These are phyloP conservation scores for Ottelia alismoides DNA, from an alignment of 106 monocot genomes.

Conservation along the genomic window DNA sequence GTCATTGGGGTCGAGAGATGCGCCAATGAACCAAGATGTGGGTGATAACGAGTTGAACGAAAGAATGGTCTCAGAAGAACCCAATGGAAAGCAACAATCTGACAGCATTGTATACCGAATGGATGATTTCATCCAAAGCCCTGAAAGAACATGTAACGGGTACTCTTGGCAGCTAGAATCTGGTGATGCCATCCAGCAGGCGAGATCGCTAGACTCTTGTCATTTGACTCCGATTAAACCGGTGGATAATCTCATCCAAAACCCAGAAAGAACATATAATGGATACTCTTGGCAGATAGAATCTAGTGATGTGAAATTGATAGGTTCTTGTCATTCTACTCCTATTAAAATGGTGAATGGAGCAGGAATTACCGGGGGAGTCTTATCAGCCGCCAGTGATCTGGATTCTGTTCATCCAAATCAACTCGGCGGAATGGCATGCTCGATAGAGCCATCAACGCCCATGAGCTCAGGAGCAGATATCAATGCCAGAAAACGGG, in stretches of 20 bases:
- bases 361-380: neutral
- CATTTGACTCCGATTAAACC: neutral
- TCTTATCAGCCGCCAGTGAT: neutral
- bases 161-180: too few species aligned
- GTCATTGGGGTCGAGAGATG: neutral
- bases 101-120: too few species aligned
- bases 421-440: neutral
- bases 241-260: too few species aligned
- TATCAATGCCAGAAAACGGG: too few species aligned
- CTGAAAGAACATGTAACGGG: too few species aligned
- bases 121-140: too few species aligned
- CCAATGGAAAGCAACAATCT: slow-evolving; percentile 2
- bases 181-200: too few species aligned
- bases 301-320: too few species aligned
- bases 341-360: neutral
- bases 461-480: too few species aligned
- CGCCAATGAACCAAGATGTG: neutral
- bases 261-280: too few species aligned
- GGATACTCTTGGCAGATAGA: too few species aligned
- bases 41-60: neutral
- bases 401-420: neutral
- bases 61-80: neutral
- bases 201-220: neutral
- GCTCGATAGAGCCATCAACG: too few species aligned
- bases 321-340: neutral